Conservation (phyloP, 2,329 filamentous ascomycete species). For the Epichloe elymi region DNA sequence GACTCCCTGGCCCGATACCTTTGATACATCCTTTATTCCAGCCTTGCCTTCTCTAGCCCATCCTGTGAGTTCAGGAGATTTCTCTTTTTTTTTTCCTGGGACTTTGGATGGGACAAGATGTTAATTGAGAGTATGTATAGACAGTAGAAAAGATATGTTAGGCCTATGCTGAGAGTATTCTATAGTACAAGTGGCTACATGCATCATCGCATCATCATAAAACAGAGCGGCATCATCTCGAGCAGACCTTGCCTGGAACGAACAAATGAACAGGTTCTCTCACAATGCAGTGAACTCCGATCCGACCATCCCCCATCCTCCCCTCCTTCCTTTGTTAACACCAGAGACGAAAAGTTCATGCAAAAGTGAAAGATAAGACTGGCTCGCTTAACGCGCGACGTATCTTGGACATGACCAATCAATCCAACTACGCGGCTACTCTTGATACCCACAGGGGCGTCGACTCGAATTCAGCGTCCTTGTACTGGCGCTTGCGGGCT, state of each 20-base stretch:
- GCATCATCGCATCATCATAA: neutral
- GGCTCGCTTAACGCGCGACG: neutral
- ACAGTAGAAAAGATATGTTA: too few species aligned
- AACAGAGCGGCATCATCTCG: neutral
- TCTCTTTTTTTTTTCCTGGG: too few species aligned
- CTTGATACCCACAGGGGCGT: slow-evolving; percentile 67
- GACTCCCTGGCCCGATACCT: too few species aligned
- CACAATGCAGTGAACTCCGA: neutral
- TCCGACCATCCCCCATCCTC: too few species aligned
- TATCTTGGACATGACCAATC: too few species aligned
- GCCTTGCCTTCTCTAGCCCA: too few species aligned
- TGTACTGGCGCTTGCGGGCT: slow-evolving; percentile 62
- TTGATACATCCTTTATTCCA: too few species aligned
- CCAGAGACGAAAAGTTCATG: neutral
- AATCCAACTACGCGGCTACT: slow-evolving; percentile 46
- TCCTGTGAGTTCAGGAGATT: too few species aligned
- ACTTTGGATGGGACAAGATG: neutral
- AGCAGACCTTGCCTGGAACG: neutral
- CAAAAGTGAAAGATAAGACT: neutral
- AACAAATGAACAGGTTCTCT: neutral
- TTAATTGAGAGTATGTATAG: too few species aligned
- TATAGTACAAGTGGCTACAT: neutral
- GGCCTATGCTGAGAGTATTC: neutral
- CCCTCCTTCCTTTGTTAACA: neutral
- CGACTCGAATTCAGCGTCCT: slow-evolving; percentile 49